Base-by-base conservation (phyloP, 1,139 yeast genomes). In the Taphrina deformans region DNA sequence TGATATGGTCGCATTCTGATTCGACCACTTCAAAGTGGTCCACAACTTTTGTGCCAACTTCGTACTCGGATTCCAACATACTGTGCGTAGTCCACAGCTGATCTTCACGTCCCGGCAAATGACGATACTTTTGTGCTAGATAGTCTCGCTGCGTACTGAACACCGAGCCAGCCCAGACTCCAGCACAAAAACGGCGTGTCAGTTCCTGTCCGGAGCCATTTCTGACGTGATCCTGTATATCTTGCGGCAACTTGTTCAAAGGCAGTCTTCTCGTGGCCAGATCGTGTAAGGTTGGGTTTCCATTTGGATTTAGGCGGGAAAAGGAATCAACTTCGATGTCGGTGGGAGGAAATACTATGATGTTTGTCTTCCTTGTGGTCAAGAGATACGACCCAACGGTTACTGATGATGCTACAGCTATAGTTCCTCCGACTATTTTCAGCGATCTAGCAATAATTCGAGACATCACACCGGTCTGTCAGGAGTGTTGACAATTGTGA, bases 211-310 rank as follows among this genome's bases (percentile, higher is more conserved):
- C 50, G 1, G 26, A 21, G 5, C 50, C 50, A 44, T 44, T 44
- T n/a, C 50, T 44, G 16, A 44, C 50, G 26, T 44, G 50, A 44
- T 44, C 50, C 27, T 44, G 50, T 21, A 44, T 21, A 21, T 44
- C 50, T 12, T 23, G 26, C 26, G 50, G 50, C 29, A 44, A 21
- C 6, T 16, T 24, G 26, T 10, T 5, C 16, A 44, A n/a, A 18
- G 29, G 29, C 29, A 44, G n/a, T 44, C 50, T 21, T 23, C 50
- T 9, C 2, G 27, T 21, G 16, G 50, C 50, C 16, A 44, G 12
- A 18, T 44, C 50, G n/a, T 21, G 29, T 3, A 24, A 14, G 2
- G 29, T 24, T 10, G 50, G 50, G 21, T 44, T 44, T 5, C 29
- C 12, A 24, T 9, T 16, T 44, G 50, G 50, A 6, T 44, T 44